Percentiles rank a stretch among this genome's conserved stretches.
These are phyloP conservation scores for Chrysanthemum lavandulifolium DNA, from an alignment of 129 eudicot species.

Conservation along the genomic window DNA sequence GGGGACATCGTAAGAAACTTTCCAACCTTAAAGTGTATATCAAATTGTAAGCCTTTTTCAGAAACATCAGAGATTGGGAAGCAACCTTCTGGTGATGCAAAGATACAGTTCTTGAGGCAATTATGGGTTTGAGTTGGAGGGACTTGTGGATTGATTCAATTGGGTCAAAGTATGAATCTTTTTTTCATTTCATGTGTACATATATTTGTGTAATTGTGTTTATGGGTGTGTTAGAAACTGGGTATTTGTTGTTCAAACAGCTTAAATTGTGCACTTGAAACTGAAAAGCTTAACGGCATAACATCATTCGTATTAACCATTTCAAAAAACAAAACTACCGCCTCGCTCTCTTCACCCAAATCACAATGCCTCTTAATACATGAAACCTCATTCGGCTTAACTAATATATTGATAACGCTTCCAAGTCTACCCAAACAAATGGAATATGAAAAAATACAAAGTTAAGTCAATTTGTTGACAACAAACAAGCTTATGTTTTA, in stretches of 20 bases:
- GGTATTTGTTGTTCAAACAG: constrained; percentile 18
- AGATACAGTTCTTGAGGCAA: constrained; percentile 64
- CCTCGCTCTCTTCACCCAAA: no score
- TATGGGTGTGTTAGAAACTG: constrained; percentile 3
- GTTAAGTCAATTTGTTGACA: no score
- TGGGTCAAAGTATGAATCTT: constrained; percentile 60
- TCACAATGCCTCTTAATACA: no score
- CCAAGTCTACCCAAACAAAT: no score
- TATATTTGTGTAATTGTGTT: constrained; percentile 47
- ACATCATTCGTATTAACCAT: no score
- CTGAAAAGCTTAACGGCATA: no score
- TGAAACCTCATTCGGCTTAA: no score
- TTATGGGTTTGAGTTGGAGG: constrained; percentile 55
- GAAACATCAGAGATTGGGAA: constrained; percentile 79
- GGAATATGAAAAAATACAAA: no score
- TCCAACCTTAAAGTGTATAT: constrained; percentile 59
- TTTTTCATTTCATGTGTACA: constrained; percentile 86
- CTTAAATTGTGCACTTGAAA: background rate
- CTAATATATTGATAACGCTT: no score
- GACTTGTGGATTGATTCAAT: constrained; percentile 59
- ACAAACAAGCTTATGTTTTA: no score
- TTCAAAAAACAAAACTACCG: no score
- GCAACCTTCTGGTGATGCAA: constrained; percentile 49
- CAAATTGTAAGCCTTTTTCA: constrained; percentile 55
- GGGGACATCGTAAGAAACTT: constrained; percentile 65